Evolutionary conservation across 805 yeast genomes (phyloP).

Genomic region (Candida lessepsii): DNA sequence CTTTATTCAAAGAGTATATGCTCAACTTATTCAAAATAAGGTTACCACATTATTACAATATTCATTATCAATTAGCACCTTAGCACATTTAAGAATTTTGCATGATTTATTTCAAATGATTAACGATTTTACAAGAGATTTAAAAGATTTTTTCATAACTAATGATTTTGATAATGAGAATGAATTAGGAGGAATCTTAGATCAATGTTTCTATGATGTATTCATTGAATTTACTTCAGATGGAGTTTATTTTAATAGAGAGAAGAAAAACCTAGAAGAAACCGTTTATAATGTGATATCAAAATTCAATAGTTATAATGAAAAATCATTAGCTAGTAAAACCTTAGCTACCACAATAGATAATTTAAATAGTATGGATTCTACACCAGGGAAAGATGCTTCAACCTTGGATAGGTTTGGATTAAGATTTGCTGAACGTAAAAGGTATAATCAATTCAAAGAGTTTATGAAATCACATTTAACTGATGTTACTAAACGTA

Average conservation of each 20-base stretch:
- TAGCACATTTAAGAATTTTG: constrained; percentile 75
- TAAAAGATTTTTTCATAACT: constrained; percentile 57
- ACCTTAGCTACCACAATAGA: constrained; percentile 32
- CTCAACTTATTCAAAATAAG: constrained; percentile 61
- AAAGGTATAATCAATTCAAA: constrained; percentile 52
- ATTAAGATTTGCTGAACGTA: constrained; percentile 36
- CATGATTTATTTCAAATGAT: constrained; percentile 63
- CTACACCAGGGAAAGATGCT: constrained; percentile 9
- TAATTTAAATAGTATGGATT: constrained; percentile 31
- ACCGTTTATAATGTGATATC: constrained; percentile 46
- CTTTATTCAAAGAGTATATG: constrained; percentile 73
- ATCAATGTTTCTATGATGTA: constrained; percentile 69
- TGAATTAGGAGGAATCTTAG: constrained; percentile 52
- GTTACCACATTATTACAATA: constrained; percentile 57
- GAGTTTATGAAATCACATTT: constrained; percentile 53
- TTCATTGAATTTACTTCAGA: constrained; percentile 70
- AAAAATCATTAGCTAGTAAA: constrained; percentile 34
- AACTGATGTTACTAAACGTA: constrained; percentile 31
- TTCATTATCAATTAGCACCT: constrained; percentile 59
- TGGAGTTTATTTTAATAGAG: constrained; percentile 66
- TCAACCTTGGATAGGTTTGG: constrained; percentile 26
- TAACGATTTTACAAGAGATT: constrained; percentile 58
- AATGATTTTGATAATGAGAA: constrained; percentile 48
- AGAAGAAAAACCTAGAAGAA: constrained; percentile 64
- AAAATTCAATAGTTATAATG: constrained; percentile 41